Conservation (phyloP, 257 asterid species). For the Przewalskia tangutica region DNA sequence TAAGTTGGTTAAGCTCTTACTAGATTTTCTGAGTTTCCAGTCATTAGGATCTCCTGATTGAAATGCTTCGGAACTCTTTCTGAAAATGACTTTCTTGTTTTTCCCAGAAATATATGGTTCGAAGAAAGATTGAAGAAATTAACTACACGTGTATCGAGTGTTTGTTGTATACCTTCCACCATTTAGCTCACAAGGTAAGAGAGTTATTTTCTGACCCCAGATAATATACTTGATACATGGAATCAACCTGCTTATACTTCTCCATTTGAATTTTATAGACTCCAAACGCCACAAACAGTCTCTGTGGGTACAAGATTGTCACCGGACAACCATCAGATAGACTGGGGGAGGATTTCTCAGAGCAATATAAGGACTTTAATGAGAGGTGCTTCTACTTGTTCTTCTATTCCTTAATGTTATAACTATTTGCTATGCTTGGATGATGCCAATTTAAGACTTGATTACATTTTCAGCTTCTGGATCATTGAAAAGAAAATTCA, state of each 20-base stretch:
- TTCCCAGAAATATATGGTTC: slow-evolving; percentile 76
- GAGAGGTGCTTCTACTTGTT: slow-evolving; percentile 47
- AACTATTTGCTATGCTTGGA: background rate
- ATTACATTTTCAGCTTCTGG: background rate
- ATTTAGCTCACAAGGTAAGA: slow-evolving; percentile 78
- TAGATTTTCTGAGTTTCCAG: background rate
- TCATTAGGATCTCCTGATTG: background rate
- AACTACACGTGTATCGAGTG: slow-evolving; percentile 64
- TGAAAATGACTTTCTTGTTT: background rate
- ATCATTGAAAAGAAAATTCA: background rate
- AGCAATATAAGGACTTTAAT: slow-evolving; percentile 64
- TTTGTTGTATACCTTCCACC: slow-evolving; percentile 76
- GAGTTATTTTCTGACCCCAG: background rate
- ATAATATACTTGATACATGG: background rate
- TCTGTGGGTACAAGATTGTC: slow-evolving; percentile 90
- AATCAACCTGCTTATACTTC: background rate
- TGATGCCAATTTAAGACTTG: background rate
- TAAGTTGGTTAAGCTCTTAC: background rate
- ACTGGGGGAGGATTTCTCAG: slow-evolving; percentile 95
- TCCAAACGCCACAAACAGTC: slow-evolving; percentile 84
- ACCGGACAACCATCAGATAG: slow-evolving; percentile 98
- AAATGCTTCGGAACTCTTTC: background rate
- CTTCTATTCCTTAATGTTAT: background rate
- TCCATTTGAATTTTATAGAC: slow-evolving; percentile 35
- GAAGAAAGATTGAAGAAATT: slow-evolving; percentile 83